phyloP scores from a whole-genome alignment of 1,139 yeast genomes.

The Kurtzmaniella quercitrusa region DNA sequence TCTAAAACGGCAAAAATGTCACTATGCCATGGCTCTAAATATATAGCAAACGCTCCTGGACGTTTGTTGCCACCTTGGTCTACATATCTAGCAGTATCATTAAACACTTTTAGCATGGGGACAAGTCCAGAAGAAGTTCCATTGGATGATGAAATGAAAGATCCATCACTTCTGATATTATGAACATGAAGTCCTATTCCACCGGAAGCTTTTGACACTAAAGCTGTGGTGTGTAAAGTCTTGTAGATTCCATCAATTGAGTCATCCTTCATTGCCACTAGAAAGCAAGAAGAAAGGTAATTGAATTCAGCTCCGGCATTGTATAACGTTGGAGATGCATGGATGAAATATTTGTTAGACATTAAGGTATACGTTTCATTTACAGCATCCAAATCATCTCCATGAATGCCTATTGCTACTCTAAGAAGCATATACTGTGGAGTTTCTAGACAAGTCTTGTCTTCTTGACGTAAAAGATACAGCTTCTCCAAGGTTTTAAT shows the following conservation, averaged over 20 bases:
- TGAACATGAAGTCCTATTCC: slow-evolving; percentile 58
- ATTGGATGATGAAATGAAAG: slow-evolving; percentile 49
- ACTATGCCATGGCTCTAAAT: slow-evolving; percentile 60
- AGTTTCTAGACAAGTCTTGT: slow-evolving; percentile 42
- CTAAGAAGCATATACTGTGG: slow-evolving; percentile 50
- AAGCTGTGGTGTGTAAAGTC: slow-evolving; percentile 50
- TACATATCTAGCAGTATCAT: slow-evolving; percentile 57
- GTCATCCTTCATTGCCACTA: slow-evolving; percentile 55
- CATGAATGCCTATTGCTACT: slow-evolving; percentile 52
- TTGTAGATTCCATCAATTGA: slow-evolving; percentile 57
- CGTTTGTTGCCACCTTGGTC: slow-evolving; percentile 63
- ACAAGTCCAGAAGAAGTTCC: slow-evolving; percentile 55
- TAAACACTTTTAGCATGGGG: slow-evolving; percentile 57
- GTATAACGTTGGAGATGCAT: slow-evolving; percentile 54
- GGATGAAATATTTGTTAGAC: slow-evolving; percentile 49
- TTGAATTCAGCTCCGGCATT: slow-evolving; percentile 49
- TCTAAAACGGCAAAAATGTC: slow-evolving; percentile 52
- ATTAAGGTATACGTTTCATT: slow-evolving; percentile 47
- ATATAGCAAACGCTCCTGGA: slow-evolving; percentile 62
- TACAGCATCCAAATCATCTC: slow-evolving; percentile 32
- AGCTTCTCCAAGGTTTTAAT: slow-evolving; percentile 49
- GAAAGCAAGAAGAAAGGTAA: slow-evolving; percentile 50
- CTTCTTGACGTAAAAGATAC: slow-evolving; percentile 28
- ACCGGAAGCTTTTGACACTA: slow-evolving; percentile 56
- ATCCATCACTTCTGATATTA: slow-evolving; percentile 48